phyloP scores from a whole-genome alignment of 1,284 basidiomycete species.

The Ceratobasidium papillatum region DNA sequence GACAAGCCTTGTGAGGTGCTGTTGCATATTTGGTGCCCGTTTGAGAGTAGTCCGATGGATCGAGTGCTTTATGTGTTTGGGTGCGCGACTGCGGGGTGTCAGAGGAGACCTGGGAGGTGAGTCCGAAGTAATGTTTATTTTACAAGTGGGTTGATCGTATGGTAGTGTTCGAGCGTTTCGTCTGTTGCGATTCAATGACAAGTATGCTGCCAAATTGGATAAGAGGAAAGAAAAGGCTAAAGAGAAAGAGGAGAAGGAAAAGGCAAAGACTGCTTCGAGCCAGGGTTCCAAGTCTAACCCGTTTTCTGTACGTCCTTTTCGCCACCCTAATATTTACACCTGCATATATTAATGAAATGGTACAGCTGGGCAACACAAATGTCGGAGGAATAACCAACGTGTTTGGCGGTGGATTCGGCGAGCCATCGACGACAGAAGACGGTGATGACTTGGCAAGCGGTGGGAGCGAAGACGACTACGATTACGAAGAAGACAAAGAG shows the following conservation, averaged over 20 bases:
- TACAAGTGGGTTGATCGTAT: neutral
- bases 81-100: constrained; percentile 71
- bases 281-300: constrained; percentile 10
- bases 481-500: constrained; percentile 23
- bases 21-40: constrained; percentile 85
- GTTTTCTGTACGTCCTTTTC: constrained; percentile 38
- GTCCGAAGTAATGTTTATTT: constrained; percentile 47
- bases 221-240: constrained; percentile 53
- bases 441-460: constrained; percentile 42
- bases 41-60: constrained; percentile 82
- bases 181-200: constrained; percentile 71
- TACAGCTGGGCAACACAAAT: neutral
- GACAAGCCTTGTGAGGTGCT: constrained; percentile 76
- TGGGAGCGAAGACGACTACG: constrained; percentile 36
- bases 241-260: constrained; percentile 56
- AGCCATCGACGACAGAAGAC: constrained; percentile 46
- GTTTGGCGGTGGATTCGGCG: constrained; percentile 58
- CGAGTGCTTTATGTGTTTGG: constrained; percentile 83
- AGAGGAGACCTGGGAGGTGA: constrained; percentile 75
- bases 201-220: constrained; percentile 75
- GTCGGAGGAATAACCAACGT: constrained; percentile 6
- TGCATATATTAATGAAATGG: constrained; percentile 2
- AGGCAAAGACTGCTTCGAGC: constrained; percentile 43
- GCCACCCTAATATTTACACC: neutral
- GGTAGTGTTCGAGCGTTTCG: constrained; percentile 79